These are phyloP conservation scores for Raffaelea albimanens DNA, from an alignment of 2,329 filamentous ascomycete genomes.

Conservation along the genomic window DNA sequence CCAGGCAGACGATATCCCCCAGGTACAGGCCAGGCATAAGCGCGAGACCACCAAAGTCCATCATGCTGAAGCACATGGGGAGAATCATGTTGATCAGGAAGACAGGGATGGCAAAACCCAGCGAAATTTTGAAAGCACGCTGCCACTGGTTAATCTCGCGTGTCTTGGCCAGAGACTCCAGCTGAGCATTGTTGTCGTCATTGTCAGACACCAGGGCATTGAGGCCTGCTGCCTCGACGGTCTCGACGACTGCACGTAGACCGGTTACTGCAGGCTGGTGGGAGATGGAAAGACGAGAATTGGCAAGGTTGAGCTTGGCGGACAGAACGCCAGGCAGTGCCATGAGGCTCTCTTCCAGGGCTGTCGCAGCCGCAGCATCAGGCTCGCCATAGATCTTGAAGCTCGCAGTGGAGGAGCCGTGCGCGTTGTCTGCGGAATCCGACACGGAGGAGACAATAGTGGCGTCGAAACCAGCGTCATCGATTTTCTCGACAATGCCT, in stretches of 20 bases:
- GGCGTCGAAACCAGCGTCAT: constrained; percentile 84
- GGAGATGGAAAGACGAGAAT: constrained; percentile 62
- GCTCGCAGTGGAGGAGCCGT: constrained; percentile 53
- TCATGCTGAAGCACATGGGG: constrained; percentile 67
- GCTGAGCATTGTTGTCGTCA: constrained; percentile 92
- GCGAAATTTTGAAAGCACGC: constrained; percentile 65
- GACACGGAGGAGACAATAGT: constrained; percentile 67
- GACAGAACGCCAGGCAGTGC: constrained; percentile 62
- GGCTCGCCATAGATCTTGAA: constrained; percentile 77
- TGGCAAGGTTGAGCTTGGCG: constrained; percentile 65
- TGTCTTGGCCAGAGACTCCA: constrained; percentile 92
- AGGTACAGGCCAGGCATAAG: constrained; percentile 71
- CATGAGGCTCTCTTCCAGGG: constrained; percentile 59
- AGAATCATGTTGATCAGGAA: constrained; percentile 89
- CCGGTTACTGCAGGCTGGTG: constrained; percentile 66
- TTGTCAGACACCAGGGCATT: constrained; percentile 85
- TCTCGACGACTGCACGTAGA: constrained; percentile 71
- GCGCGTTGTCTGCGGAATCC: constrained; percentile 43
- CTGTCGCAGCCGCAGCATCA: constrained; percentile 61
- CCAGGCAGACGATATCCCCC: constrained; percentile 75
- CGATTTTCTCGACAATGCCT: constrained; percentile 72
- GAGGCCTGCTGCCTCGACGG: constrained; percentile 71
- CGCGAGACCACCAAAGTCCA: constrained; percentile 67
- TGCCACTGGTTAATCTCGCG: constrained; percentile 93
- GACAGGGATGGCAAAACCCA: constrained; percentile 79